Evolutionary conservation across 192 early-diverging fungal species (phyloP).

Genomic region (Gamsiella multidivaricata): DNA sequence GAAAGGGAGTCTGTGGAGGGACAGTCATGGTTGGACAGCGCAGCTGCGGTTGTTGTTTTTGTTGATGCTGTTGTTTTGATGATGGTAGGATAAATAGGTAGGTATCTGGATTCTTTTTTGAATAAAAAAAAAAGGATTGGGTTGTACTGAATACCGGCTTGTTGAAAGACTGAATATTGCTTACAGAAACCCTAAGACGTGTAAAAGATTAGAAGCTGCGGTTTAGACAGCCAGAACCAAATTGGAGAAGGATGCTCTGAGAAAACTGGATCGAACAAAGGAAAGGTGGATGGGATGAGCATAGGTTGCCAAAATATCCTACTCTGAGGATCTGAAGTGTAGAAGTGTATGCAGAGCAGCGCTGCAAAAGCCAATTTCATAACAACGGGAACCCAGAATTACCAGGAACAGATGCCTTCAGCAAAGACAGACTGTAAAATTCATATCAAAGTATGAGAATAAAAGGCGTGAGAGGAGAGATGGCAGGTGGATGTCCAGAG

Average conservation of each 20-base stretch:
- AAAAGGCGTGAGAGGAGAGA: not conserved
- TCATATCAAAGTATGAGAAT: not conserved
- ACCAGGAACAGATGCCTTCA: not conserved
- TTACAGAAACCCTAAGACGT: not conserved
- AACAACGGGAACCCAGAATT: not conserved
- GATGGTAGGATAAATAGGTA: not conserved
- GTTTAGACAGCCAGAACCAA: too few relatives aligned
- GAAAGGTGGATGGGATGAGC: too few relatives aligned
- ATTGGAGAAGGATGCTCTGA: too few relatives aligned
- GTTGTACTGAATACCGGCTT: slow-evolving; percentile 8
- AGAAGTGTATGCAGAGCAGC: too few relatives aligned
- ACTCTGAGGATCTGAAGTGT: too few relatives aligned
- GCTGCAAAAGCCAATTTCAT: too few relatives aligned
- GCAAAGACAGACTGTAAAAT: not conserved
- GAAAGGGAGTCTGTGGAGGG: slow-evolving; percentile 25
- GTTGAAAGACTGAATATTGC: slow-evolving; percentile 9
- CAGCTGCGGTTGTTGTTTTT: not conserved
- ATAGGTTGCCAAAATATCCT: too few relatives aligned
- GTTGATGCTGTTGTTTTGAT: not conserved
- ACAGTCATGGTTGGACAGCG: slow-evolving; percentile 9
- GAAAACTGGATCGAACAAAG: too few relatives aligned
- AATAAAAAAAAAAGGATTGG: not conserved
- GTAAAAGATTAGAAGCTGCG: too few relatives aligned
- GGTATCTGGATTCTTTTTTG: not conserved
- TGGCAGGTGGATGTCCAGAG: not conserved